Evolutionary conservation across 352 stramenopile species (phyloP).

Genomic region (Pythium coloratum): DNA sequence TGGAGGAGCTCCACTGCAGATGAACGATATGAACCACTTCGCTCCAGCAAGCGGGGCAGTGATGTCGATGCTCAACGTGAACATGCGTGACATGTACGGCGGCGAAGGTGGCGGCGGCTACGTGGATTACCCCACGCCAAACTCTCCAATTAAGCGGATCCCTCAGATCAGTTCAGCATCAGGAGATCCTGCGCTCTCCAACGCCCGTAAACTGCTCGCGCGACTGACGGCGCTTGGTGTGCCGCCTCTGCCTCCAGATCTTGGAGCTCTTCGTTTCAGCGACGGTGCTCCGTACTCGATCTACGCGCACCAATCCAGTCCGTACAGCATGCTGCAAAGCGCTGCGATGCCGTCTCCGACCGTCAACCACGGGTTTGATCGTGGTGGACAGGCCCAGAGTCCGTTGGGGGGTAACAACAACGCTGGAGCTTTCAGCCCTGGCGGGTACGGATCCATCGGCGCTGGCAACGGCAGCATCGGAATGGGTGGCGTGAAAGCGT

Average conservation of each 20-base stretch:
- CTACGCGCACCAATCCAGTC: conserved; percentile 69
- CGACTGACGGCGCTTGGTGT: conserved; percentile 91
- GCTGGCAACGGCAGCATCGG: conserved; percentile 31
- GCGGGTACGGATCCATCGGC: conserved; percentile 9
- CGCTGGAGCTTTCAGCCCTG: conserved; percentile 9
- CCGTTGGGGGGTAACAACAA: conserved; percentile 2
- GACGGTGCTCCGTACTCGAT: conserved; percentile 79
- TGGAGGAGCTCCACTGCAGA: conserved; percentile 21
- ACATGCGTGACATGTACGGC: conserved; percentile 77
- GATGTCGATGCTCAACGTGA: conserved; percentile 81
- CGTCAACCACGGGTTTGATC: conserved; percentile 13
- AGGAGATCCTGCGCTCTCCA: conserved; percentile 76
- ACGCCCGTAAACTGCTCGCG: conserved; percentile 85
- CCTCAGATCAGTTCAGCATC: conserved; percentile 49
- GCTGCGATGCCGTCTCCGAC: conserved; percentile 4
- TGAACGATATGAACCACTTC: conserved; percentile 69
- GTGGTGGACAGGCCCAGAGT: conserved; percentile 18
- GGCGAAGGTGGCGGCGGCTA: conserved; percentile 60
- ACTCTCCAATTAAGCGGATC: conserved; percentile 66
- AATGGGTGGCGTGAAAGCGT: conserved; percentile 29
- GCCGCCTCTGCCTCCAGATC: conserved; percentile 89
- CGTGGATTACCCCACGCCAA: conserved; percentile 51
- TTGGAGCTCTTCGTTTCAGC: conserved; percentile 78
- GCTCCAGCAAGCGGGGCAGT: conserved; percentile 40
- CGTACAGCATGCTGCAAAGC: conserved; percentile 46